Base-by-base conservation (phyloP, 257 asterid species). In the Thymus mandschuricus region DNA sequence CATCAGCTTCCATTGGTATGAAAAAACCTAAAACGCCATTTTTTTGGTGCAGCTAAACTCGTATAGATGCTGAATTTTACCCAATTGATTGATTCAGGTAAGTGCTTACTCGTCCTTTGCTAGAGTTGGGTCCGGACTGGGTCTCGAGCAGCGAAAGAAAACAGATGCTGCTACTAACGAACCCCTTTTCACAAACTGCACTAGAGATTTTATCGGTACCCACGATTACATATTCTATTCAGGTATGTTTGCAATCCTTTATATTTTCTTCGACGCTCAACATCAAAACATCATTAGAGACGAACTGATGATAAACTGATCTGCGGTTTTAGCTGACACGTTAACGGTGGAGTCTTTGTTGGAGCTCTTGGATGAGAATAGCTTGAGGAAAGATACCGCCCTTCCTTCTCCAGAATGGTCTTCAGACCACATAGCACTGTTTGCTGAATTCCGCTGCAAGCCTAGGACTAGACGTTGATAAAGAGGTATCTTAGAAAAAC, bases 321-420 rank as follows among this genome's bases (percentile, higher is more conserved):
- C 38, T 77, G 62, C 54, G 15, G 38, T 33, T 52, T 10, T 84
- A 91, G 99, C 99, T 43, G 97, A 94, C 85, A 77, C 90, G 6
- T 79, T 94, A 71, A 81, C 90, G 12, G 97, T 94, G 81, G 98
- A 94, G 84, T 90, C 97, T 45, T 76, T 94, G 66, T 82, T 91
- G 89, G 99, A 94, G 88, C 97, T 94, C 44, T 80, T 94, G 93
- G 99, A 91, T 46, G 99, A 94, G 84, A 96, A 89, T 71, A 83
- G 95, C 73, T 80, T 94, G 86, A 81, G 99, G 69, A 94, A 89
- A 86, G 96, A 94, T 78, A 91, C 97, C 2, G 99, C 97, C 30
- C 96, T 94, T 81, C 99, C 99, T 76, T 94, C 99, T 75, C 96
- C 97, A 46, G 96, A 89, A 80, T 91, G 97, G 99, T 94, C 99